Conservation (phyloP, 768 basidiomycete genomes). For the Pisolithus microcarpus region DNA sequence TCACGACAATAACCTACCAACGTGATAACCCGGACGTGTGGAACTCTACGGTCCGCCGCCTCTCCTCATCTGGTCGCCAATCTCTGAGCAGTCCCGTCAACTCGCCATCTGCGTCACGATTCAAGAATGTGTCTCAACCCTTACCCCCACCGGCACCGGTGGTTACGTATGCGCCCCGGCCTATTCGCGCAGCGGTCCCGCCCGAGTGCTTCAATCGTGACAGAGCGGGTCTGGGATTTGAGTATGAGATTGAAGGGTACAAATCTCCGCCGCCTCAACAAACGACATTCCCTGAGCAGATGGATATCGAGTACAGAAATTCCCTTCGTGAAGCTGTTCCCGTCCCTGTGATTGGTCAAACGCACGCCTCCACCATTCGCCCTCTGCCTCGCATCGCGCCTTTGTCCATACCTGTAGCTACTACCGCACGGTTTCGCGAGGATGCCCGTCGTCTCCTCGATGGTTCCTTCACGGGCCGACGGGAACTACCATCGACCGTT, state of each 20-base stretch:
- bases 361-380: neutral
- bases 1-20: slow-evolving; percentile 37
- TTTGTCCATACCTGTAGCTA: slow-evolving; percentile 8
- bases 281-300: slow-evolving; percentile 13
- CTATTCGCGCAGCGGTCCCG: slow-evolving; percentile 32
- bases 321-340: slow-evolving; percentile 22
- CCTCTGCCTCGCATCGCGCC: slow-evolving; percentile 11
- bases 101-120: slow-evolving; percentile 30
- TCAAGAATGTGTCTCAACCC: slow-evolving; percentile 23
- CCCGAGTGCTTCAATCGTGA: slow-evolving; percentile 23
- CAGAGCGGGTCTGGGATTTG: slow-evolving; percentile 33
- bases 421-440: slow-evolving; percentile 6
- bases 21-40: slow-evolving; percentile 45
- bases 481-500: slow-evolving; percentile 16
- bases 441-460: slow-evolving; percentile 8
- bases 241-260: slow-evolving; percentile 45
- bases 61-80: slow-evolving; percentile 25
- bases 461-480: slow-evolving; percentile 5
- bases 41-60: slow-evolving; percentile 40
- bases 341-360: slow-evolving; percentile 4
- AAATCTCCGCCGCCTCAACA: slow-evolving; percentile 16
- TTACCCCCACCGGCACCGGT: slow-evolving; percentile 10
- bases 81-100: slow-evolving; percentile 29
- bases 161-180: slow-evolving; percentile 38
- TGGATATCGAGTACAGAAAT: slow-evolving; percentile 7